phyloP scores from a whole-genome alignment of 1,139 yeast genomes.

The Scheffersomyces titani region DNA sequence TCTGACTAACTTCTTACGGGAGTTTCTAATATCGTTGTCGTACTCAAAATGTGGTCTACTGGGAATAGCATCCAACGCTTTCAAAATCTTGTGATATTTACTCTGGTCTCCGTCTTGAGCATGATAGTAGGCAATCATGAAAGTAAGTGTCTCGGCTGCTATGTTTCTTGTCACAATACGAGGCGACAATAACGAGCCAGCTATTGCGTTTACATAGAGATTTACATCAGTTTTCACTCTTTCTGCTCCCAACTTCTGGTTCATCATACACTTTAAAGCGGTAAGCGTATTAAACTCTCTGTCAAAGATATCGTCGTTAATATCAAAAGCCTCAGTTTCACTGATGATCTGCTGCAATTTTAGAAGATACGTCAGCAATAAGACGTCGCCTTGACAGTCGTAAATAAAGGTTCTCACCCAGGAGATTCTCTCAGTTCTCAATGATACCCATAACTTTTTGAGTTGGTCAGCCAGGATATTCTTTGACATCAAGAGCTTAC shows the following conservation, averaged over 20 bases:
- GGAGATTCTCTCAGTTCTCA: slow-evolving; percentile 86
- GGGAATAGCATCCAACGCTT: slow-evolving; percentile 63
- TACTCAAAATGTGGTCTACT: slow-evolving; percentile 60
- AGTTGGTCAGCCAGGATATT: slow-evolving; percentile 69
- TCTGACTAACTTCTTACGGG: slow-evolving; percentile 35
- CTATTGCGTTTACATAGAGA: slow-evolving; percentile 41
- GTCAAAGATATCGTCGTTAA: slow-evolving; percentile 48
- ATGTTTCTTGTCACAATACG: slow-evolving; percentile 73
- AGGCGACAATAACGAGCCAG: slow-evolving; percentile 53
- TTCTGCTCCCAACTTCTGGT: slow-evolving; percentile 46
- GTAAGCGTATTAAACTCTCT: slow-evolving; percentile 49
- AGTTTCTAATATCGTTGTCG: slow-evolving; percentile 3
- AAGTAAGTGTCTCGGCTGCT: slow-evolving; percentile 73
- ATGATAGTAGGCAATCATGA: slow-evolving; percentile 46
- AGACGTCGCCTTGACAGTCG: slow-evolving; percentile 86
- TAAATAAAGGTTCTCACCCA: slow-evolving; percentile 84
- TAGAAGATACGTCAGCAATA: slow-evolving; percentile 51
- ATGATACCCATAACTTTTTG: slow-evolving; percentile 84
- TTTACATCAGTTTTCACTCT: slow-evolving; percentile 44
- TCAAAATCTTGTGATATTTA: slow-evolving; percentile 64
- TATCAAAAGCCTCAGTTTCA: slow-evolving; percentile 35
- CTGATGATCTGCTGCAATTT: slow-evolving; percentile 42
- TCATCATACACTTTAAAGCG: slow-evolving; percentile 51
- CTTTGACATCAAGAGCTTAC: slow-evolving; percentile 70
- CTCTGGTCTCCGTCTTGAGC: slow-evolving; percentile 30